Evolutionary conservation across 257 asterid species (phyloP), one percentile per base, ranked within the genome.

Genomic region (Prunella vulgaris): DNA sequence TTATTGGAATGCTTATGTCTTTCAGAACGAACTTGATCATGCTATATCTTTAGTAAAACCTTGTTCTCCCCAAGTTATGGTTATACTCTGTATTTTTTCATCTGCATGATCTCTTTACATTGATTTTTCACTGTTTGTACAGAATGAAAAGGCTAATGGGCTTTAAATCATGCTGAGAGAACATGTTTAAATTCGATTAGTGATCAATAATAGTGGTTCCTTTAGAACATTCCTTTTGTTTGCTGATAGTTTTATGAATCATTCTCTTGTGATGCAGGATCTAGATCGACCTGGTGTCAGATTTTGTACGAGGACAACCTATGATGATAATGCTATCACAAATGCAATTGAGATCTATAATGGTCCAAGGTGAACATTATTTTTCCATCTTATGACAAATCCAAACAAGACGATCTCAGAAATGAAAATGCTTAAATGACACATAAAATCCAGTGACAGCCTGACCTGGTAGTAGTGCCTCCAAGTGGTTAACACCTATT

Each of bases 241-340:
- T 46, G 53, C 58, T 58, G 44, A 15, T 72, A 38, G 68, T 66
- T 77, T 33, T 15, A 60, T 71, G 57, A 57, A 62, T 5, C 64
- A 38, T 53, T 66, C 6, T 53, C 30, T 21, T 10, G 15, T 81
- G 48, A 60, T 77, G 80, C 84, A 86, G 93, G 73, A 82, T 81
- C 80, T 86, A n/a, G 81, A 86, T 77, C 81, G 82, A 21, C 88
- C 88, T 35, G 93, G 93, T 74, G 85, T 86, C 58, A 80, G 79
- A 71, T 86, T 80, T 75, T 86, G 93, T 71, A 76, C 76, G 38
- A 82, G 88, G 84, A 86, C 93, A 67, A 86, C 93, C 49, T 84
- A 84, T 77, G 90, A 84, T 69, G 90, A 85, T 65, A 85, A 85
- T 66, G 90, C 90, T 24, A 82, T 85, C 60, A 85, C 87, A 35